Base-by-base conservation (phyloP, 2,329 filamentous ascomycete genomes). In the Tolypocladium nubicola region DNA sequence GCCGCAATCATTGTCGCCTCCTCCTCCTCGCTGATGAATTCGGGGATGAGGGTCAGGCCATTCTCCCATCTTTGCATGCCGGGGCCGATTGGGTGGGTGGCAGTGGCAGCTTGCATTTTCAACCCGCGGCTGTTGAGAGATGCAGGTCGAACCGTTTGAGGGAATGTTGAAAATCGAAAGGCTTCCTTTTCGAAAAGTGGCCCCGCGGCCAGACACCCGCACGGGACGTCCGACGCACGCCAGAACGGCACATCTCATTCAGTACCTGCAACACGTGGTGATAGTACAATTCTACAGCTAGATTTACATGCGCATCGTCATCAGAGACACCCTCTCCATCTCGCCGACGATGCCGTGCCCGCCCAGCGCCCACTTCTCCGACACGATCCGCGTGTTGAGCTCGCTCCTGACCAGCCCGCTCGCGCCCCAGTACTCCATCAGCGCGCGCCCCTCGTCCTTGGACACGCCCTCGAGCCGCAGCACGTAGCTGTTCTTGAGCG, bases 371-470 rank as follows among this genome's bases (percentile, higher is more conserved):
- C 92, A 96, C 75, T 90, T 89, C 78, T 95, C 88, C 26, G 81
- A 79, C 40, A 97, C 87, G 61, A 81, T 79, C 61, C 76, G 76
- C 67, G 92, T 85, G 65, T 89, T 86, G 54, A 97, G 79, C 52
- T 76, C 79, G 60, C 82, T 77, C 61, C 88, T 82, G 67, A 96
- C 70, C 68, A 96, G 78, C 14, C 93, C 94, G 70, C 90, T 95
- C 40, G 83, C 84, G 6, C 90, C 91, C 79, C 93, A 97, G 75
- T 97, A 97, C 76, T 97, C 91, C 84, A 97, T 87, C 64, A 96
- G 77, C 1, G 84, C 80, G 59, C 87, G 82, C 13, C 89, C 85
- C 74, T 97, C 93, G 2, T 79, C 74, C 72, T 86, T 89, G 65
- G 77, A 86, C 63, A 97, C 66, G 10, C 89, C 88, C 47, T 81